A percentile compares a stretch with the other conserved stretches of the same genome.
Evolutionary conservation across 2,329 filamentous ascomycete genomes (phyloP).

Genomic region (Talaromyces sp.): DNA sequence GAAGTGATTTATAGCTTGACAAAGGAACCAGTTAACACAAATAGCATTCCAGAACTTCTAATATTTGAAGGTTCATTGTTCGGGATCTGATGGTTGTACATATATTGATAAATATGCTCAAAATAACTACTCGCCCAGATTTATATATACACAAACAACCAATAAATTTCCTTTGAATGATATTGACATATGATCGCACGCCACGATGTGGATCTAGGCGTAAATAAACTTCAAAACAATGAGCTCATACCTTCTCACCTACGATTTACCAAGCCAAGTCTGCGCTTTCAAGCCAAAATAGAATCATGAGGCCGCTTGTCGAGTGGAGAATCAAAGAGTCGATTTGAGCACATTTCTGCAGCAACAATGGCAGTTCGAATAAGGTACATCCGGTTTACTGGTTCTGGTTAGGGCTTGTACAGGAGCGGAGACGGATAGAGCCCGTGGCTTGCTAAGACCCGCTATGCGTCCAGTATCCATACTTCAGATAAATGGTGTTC

Average conservation of each 20-base stretch:
- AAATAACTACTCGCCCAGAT: neutral
- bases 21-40: neutral
- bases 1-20: neutral
- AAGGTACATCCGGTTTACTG: neutral
- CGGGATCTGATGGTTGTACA: neutral
- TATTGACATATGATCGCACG: neutral
- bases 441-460: neutral
- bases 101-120: neutral
- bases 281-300: neutral
- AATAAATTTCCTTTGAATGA: neutral
- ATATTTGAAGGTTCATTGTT: neutral
- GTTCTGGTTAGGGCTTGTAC: neutral
- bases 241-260: slow-evolving; percentile 8
- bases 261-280: neutral
- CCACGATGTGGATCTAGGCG: neutral
- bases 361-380: neutral
- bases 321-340: slow-evolving; percentile 2
- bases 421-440: neutral
- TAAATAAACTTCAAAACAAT: neutral
- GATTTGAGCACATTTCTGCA: slow-evolving; percentile 21
- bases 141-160: neutral
- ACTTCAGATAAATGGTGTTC: too few relatives aligned
- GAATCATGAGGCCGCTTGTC: neutral
- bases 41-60: neutral
- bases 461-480: neutral